A percentile compares a stretch with the other conserved stretches of the same genome.
These are phyloP conservation scores for Aureobasidium vineae DNA, from an alignment of 2,329 filamentous ascomycete genomes.

Conservation along the genomic window DNA sequence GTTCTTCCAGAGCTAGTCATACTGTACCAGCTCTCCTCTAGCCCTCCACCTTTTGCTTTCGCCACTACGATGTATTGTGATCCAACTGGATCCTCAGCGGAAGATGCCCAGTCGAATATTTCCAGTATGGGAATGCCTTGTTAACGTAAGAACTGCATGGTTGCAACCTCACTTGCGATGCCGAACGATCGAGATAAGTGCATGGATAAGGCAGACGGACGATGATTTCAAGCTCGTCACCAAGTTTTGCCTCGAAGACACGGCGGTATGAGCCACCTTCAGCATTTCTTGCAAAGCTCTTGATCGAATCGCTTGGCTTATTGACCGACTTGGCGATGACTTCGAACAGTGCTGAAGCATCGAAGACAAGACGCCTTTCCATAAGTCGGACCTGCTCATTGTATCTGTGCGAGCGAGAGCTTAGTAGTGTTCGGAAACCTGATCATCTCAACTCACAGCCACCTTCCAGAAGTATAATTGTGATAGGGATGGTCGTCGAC, in stretches of 20 bases:
- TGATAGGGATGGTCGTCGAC: neutral
- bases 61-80: neutral
- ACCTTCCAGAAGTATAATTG: neutral
- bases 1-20: neutral
- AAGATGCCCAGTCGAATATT: neutral
- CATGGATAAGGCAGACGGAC: slow-evolving; percentile 33
- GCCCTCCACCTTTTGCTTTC: neutral
- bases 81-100: neutral
- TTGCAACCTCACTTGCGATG: slow-evolving; percentile 36
- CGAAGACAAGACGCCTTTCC: neutral
- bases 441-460: neutral
- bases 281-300: neutral
- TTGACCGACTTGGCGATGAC: neutral
- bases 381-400: neutral
- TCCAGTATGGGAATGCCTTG: slow-evolving; percentile 28
- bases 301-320: neutral
- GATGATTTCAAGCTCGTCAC: slow-evolving; percentile 25
- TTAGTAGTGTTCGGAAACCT: neutral
- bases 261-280: neutral
- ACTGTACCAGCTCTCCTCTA: neutral
- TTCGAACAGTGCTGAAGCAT: neutral
- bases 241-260: neutral
- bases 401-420: neutral
- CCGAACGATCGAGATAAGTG: slow-evolving; percentile 30
- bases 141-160: slow-evolving; percentile 31